Percentiles rank a stretch among this genome's conserved stretches.
phyloP scores from a whole-genome alignment of 169 alveolate genomes.

The Cryptosporidium muris region DNA sequence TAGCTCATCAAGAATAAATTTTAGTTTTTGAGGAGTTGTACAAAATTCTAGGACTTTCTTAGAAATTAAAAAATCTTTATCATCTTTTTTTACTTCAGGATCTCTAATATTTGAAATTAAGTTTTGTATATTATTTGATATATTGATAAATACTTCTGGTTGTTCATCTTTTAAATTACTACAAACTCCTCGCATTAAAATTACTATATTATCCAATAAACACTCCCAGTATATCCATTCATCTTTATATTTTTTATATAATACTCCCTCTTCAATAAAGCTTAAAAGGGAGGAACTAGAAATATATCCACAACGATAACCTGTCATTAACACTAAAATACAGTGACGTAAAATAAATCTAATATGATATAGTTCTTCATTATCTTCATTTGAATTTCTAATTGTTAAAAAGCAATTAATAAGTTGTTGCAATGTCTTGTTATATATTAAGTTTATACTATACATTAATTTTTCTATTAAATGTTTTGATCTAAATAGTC shows the following conservation, averaged over 20 bases:
- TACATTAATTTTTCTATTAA: conserved; percentile 1
- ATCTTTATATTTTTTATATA: background rate
- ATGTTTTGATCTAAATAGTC: background rate
- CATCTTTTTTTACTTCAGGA: background rate
- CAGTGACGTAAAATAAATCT: conserved; percentile 29
- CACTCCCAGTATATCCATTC: conserved; percentile 44
- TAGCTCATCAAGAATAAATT: conserved; percentile 46
- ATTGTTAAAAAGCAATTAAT: background rate
- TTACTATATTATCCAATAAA: conserved; percentile 45
- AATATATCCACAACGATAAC: conserved; percentile 51
- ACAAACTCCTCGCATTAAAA: conserved; percentile 37
- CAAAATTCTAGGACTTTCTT: background rate
- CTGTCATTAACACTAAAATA: conserved; percentile 3
- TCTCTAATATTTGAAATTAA: background rate
- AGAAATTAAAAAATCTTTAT: no score
- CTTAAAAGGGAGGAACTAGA: conserved; percentile 11
- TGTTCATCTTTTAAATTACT: conserved; percentile 8
- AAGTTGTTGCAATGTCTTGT: conserved; percentile 2
- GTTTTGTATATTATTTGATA: conserved; percentile 15
- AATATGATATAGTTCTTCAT: conserved; percentile 17
- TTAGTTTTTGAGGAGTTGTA: conserved; percentile 2
- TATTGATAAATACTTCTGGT: background rate
- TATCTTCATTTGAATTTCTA: background rate
- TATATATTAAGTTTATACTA: conserved; percentile 18
- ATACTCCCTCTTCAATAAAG: conserved; percentile 10